These are phyloP conservation scores for Auriculariales sp. DNA, from an alignment of 768 basidiomycete species.

Conservation along the genomic window DNA sequence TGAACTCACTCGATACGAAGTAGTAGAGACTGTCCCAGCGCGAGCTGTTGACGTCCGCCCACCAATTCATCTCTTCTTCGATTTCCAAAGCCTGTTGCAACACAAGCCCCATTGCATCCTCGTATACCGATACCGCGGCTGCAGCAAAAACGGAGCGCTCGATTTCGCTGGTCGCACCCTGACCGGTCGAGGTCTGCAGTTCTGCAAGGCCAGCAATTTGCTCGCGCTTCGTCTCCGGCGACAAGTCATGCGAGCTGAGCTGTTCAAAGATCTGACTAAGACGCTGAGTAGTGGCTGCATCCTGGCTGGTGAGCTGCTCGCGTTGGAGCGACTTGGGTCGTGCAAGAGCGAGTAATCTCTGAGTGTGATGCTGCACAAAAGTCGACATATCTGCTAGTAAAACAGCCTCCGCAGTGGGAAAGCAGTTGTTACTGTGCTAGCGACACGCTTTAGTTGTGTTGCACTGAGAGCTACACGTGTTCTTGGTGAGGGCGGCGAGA, in stretches of 20 bases:
- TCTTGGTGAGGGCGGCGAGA: too few relatives aligned
- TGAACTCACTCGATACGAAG: conserved; percentile 60
- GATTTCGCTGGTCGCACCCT: neutral
- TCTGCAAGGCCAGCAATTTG: neutral
- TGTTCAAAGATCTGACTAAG: neutral
- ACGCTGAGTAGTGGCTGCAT: neutral
- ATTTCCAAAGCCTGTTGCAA: conserved; percentile 52
- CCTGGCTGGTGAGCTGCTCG: too few relatives aligned
- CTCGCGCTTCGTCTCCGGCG: neutral
- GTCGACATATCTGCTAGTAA: neutral
- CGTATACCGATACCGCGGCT: conserved; percentile 28
- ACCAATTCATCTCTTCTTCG: conserved; percentile 75
- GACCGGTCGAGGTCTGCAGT: too few relatives aligned
- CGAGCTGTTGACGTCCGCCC: conserved; percentile 59
- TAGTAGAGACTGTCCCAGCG: conserved; percentile 40
- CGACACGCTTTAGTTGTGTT: too few relatives aligned
- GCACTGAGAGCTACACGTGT: too few relatives aligned
- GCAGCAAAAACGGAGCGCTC: neutral
- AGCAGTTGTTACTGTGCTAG: too few relatives aligned
- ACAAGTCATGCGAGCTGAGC: neutral
- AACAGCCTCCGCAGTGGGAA: too few relatives aligned
- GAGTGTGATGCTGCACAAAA: neutral
- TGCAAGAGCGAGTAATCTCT: neutral
- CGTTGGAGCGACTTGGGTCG: neutral
- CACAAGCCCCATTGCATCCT: conserved; percentile 47